Evolutionary conservation across 768 basidiomycete genomes (phyloP).

Genomic region (Hygrocybe punicea): DNA sequence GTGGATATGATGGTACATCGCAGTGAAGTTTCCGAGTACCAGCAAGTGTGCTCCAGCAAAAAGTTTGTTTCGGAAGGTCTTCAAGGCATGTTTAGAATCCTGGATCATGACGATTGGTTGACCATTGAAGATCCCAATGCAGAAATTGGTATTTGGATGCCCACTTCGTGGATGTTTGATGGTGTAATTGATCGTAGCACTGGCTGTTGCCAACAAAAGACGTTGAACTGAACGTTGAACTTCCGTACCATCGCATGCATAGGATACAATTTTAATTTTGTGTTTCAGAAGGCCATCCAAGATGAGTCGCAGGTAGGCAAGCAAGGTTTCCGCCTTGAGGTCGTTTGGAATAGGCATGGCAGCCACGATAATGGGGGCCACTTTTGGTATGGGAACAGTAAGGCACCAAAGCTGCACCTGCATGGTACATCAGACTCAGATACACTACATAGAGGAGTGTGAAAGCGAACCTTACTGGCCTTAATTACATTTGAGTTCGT

Average conservation of each 20-base stretch:
- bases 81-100: constrained; percentile 36
- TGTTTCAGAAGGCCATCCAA: constrained; percentile 23
- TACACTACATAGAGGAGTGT: too few relatives aligned
- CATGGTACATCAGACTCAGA: too few relatives aligned
- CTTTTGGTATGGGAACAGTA: constrained; percentile 29
- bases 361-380: constrained; percentile 36
- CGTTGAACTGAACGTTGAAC: constrained; percentile 28
- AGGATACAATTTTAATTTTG: constrained; percentile 27
- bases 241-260: constrained; percentile 35
- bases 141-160: constrained; percentile 5
- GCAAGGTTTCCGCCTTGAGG: constrained; percentile 18
- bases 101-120: constrained; percentile 30
- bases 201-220: constrained; percentile 8
- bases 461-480: too few relatives aligned
- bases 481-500: too few relatives aligned
- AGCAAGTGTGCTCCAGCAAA: constrained; percentile 32
- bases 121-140: constrained; percentile 12
- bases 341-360: constrained; percentile 27
- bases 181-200: neutral
- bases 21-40: constrained; percentile 19
- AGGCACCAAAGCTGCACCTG: constrained; percentile 36
- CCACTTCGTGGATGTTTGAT: neutral
- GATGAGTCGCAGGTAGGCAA: constrained; percentile 11
- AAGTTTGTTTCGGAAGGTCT: constrained; percentile 36
- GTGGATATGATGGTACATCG: constrained; percentile 17